phyloP scores from a whole-genome alignment of 1,284 basidiomycete species.

The Cryptococcus sp. region DNA sequence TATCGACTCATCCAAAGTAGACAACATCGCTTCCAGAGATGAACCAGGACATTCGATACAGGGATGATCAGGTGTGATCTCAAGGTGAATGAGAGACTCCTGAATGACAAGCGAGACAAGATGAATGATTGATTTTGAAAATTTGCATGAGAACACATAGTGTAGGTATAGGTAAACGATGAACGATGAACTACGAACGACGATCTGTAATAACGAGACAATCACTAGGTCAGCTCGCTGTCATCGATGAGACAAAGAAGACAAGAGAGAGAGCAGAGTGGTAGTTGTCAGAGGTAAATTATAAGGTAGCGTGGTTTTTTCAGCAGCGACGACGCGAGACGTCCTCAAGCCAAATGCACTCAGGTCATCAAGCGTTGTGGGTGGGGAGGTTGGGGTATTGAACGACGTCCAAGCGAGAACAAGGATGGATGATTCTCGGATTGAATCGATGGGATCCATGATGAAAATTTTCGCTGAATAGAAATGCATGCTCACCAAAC shows the following conservation, averaged over 20 bases:
- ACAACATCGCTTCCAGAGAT: no score
- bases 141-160: background rate
- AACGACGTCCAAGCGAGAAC: conserved; percentile 1
- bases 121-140: background rate
- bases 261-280: conserved; percentile 9
- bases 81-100: no score
- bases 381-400: conserved; percentile 3
- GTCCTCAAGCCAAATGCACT: conserved; percentile 55
- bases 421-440: background rate
- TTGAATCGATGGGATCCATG: background rate
- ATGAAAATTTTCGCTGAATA: conserved; percentile 15
- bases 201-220: no score
- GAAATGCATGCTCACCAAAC: conserved; percentile 45
- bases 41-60: no score
- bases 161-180: background rate
- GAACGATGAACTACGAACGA: background rate
- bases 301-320: conserved; percentile 55
- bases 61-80: no score
- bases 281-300: conserved; percentile 38
- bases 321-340: conserved; percentile 41
- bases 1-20: no score
- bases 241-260: background rate
- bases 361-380: conserved; percentile 44
- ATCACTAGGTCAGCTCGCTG: conserved; percentile 2
- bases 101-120: background rate